Evolutionary conservation across 805 yeast species (phyloP).

Genomic region (Pichia cephalocereana): DNA sequence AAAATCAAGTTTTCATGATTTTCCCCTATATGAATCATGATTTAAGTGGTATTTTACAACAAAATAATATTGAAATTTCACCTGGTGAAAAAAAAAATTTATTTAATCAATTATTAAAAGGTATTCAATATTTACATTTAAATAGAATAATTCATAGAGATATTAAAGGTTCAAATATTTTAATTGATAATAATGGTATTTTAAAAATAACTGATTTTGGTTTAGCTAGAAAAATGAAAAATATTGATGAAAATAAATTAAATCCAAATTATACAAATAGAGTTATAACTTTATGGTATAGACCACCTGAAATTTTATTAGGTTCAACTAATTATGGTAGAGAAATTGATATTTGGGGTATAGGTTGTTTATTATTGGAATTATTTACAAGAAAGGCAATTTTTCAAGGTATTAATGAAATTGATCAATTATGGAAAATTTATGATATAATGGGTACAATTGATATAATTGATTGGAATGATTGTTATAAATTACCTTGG

Average conservation of each 20-base stretch:
- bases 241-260: slow-evolving; percentile 35
- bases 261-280: slow-evolving; percentile 85
- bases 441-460: slow-evolving; percentile 88
- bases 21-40: slow-evolving; percentile 94
- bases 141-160: slow-evolving; percentile 70
- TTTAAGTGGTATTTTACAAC: slow-evolving; percentile 76
- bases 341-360: slow-evolving; percentile 95
- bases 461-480: slow-evolving; percentile 63
- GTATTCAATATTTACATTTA: slow-evolving; percentile 59
- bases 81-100: slow-evolving; percentile 60
- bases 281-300: slow-evolving; percentile 93
- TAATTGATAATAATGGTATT: slow-evolving; percentile 52
- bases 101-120: slow-evolving; percentile 56
- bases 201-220: slow-evolving; percentile 79
- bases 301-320: slow-evolving; percentile 88
- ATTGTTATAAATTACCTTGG: slow-evolving; percentile 80
- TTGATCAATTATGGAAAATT: slow-evolving; percentile 70
- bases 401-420: slow-evolving; percentile 84
- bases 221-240: slow-evolving; percentile 66
- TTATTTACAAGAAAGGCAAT: slow-evolving; percentile 64
- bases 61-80: slow-evolving; percentile 54
- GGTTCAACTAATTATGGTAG: slow-evolving; percentile 88
- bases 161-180: slow-evolving; percentile 71
- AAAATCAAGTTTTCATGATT: slow-evolving; percentile 70
- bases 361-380: slow-evolving; percentile 85